Conservation (phyloP, 2,329 filamentous ascomycete species). For the Claviceps pazoutovae region DNA sequence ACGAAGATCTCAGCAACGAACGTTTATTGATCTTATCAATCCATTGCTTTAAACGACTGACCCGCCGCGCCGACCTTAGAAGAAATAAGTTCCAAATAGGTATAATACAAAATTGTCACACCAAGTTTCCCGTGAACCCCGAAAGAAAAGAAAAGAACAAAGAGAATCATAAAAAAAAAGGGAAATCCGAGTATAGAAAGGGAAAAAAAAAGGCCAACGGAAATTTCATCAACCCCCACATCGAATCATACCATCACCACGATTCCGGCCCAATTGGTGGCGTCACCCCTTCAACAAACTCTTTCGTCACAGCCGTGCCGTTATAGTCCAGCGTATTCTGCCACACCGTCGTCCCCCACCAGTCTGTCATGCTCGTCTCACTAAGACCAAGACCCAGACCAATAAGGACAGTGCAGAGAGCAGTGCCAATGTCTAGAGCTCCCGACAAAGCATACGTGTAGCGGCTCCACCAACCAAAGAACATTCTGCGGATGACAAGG, state of each 20-base stretch:
- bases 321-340: constrained; percentile 17
- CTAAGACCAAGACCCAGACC: constrained; percentile 21
- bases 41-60: no score
- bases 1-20: no score
- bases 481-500: constrained; percentile 32
- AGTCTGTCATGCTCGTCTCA: constrained; percentile 20
- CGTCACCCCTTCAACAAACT: constrained; percentile 11
- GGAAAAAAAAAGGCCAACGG: not conserved
- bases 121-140: not conserved
- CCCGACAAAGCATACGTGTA: constrained; percentile 16
- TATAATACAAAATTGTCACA: not conserved
- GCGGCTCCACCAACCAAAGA: constrained; percentile 37
- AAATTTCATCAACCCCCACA: no score
- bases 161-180: not conserved
- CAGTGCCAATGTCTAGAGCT: constrained; percentile 40
- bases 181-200: not conserved
- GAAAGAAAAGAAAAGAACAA: not conserved
- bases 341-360: constrained; percentile 33
- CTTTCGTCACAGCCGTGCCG: constrained; percentile 13
- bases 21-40: no score
- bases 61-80: no score
- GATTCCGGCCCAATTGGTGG: constrained; percentile 14
- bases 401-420: constrained; percentile 40
- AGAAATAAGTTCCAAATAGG: not conserved
- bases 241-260: constrained; percentile 10